These are phyloP conservation scores for Talaromyces liani DNA, from an alignment of 495 filamentous ascomycete species.

Conservation along the genomic window DNA sequence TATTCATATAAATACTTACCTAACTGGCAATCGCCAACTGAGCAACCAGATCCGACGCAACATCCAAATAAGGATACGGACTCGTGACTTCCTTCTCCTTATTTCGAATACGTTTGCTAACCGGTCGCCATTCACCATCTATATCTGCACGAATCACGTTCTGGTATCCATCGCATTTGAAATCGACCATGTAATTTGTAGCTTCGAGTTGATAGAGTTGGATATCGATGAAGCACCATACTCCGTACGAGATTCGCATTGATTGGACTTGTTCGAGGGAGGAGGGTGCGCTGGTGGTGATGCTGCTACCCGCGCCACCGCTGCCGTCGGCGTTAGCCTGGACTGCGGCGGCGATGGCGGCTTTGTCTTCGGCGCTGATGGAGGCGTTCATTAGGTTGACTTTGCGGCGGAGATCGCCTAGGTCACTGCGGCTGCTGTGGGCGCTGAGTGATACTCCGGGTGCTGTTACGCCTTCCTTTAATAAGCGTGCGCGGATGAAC, in stretches of 20 bases:
- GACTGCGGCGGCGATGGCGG: conserved; percentile 24
- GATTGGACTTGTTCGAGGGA: conserved; percentile 30
- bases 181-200: conserved; percentile 92
- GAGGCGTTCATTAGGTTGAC: conserved; percentile 37
- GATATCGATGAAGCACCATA: conserved; percentile 82
- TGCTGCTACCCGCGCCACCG: conserved; percentile 19
- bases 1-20: background rate
- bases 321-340: conserved; percentile 16
- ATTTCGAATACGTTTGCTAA: conserved; percentile 41
- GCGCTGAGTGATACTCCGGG: conserved; percentile 45
- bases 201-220: conserved; percentile 94
- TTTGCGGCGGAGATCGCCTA: conserved; percentile 41
- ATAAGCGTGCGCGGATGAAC: conserved; percentile 86
- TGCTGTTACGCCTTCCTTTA: conserved; percentile 60
- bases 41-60: conserved; percentile 46
- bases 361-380: conserved; percentile 31
- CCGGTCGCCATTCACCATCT: conserved; percentile 37
- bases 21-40: conserved; percentile 38
- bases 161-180: conserved; percentile 98
- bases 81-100: conserved; percentile 50
- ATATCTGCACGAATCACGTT: conserved; percentile 50
- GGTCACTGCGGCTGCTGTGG: conserved; percentile 50
- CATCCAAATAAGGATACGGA: conserved; percentile 49
- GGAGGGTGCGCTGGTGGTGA: conserved; percentile 29
- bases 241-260: conserved; percentile 33